A percentile compares a stretch with the other conserved stretches of the same genome.
These are phyloP conservation scores for Casuarina glauca DNA, from an alignment of 306 rosid genomes.

Conservation along the genomic window DNA sequence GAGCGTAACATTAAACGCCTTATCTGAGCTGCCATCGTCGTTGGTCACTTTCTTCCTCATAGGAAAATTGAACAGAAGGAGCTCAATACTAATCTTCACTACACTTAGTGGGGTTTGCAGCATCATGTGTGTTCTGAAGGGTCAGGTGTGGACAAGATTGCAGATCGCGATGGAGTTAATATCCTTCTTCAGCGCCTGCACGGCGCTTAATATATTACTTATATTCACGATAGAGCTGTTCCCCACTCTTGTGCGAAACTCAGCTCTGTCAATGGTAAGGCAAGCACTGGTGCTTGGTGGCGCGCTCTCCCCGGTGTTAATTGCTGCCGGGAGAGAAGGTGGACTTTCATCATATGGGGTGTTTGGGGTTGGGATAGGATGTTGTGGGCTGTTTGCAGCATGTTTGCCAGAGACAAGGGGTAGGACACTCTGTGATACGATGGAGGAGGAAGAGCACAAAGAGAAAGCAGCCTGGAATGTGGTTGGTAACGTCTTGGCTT, in stretches of 20 bases:
- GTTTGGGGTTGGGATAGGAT: conserved; percentile 51
- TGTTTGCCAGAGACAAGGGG: conserved; percentile 67
- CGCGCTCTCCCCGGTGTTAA: conserved; percentile 46
- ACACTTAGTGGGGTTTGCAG: conserved; percentile 47
- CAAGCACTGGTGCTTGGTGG: conserved; percentile 78
- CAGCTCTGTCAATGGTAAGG: conserved; percentile 61
- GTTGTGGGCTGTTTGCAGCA: conserved; percentile 48
- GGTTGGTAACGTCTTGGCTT: neutral
- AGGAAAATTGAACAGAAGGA: conserved; percentile 45
- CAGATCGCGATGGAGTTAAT: conserved; percentile 51
- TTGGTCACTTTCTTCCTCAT: conserved; percentile 35
- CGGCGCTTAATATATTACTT: conserved; percentile 35
- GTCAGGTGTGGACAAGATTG: conserved; percentile 12
- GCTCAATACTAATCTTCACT: conserved; percentile 28
- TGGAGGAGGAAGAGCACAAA: conserved; percentile 55
- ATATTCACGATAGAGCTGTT: conserved; percentile 58
- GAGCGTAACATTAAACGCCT: conserved; percentile 57
- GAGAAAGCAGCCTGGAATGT: neutral
- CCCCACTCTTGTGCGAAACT: conserved; percentile 67
- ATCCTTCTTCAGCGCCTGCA: conserved; percentile 59
- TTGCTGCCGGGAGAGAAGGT: conserved; percentile 44
- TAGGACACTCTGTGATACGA: conserved; percentile 48
- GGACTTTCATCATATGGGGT: conserved; percentile 52
- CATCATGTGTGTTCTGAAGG: conserved; percentile 36
- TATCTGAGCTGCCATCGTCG: conserved; percentile 60